Evolutionary conservation across 805 yeast genomes (phyloP), one percentile per base, ranked within the genome.

Genomic region (Saccharomycodes ludwigii): DNA sequence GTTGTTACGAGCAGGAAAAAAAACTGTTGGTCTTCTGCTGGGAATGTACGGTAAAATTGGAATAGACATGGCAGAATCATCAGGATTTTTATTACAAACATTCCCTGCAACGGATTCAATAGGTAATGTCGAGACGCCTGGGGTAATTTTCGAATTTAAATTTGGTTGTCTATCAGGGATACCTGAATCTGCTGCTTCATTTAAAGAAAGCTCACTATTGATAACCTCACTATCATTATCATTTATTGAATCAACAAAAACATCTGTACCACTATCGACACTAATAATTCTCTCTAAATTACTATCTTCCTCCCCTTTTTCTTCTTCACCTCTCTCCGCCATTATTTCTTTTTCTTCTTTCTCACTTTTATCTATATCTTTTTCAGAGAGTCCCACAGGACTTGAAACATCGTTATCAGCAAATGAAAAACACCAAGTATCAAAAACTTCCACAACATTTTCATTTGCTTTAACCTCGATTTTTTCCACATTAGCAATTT

Each of bases 401-500:
- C 11, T 14, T 14, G 28, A 14, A 6, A 16, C 28, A 4, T 12
- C 18, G n/a, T 14, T 25, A 12, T 18, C 28, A 25, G 28, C n/a
- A n/a, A 12, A 17, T n/a, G 32, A 24, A 18, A 45, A 29, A 6
- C 30, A 37, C 58, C 58, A 52, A 3, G 39, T 34, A 5, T 37
- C 27, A 22, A 48, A 40, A 2, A 47, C 36, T 17, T 46, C 47
- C 19, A 50, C 42, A 3, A 38, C 40, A 29, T 43, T 40, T 4
- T 25, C 19, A 15, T 36, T 41, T 7, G 31, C 31, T 14, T 40
- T 41, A 31, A 41, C 44, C 14, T 44, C 47, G 13, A 47, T 42
- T 20, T 54, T 50, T 27, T 43, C 49, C 1, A 48, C 51, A 14
- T 63, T 60, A 9, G 74, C 68, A n/a, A 61, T 52, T 34, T 61